phyloP scores from a whole-genome alignment of 176 grass and related monocot species.

The Paspalum notatum region DNA sequence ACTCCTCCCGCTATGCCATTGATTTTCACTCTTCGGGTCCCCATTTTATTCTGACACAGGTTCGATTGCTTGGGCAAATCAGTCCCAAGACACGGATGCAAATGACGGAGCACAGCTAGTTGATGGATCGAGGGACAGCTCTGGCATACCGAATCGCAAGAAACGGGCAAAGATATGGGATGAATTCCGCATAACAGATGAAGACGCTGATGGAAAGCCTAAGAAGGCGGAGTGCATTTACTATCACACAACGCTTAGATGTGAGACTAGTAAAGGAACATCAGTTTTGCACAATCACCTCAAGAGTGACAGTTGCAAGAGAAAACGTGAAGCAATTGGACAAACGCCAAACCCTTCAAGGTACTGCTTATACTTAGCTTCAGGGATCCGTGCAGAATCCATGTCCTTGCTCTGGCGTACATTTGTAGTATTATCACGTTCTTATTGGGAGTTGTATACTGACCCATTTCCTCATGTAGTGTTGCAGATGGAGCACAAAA shows the following conservation, averaged over 20 bases:
- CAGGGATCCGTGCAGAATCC: not conserved
- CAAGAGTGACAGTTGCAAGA: not conserved
- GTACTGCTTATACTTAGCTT: not conserved
- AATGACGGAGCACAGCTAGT: not conserved
- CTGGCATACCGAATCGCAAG: not conserved
- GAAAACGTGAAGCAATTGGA: not conserved
- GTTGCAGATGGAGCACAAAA: not conserved
- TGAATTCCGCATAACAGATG: not conserved
- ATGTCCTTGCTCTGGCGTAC: not conserved
- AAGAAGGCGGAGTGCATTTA: conserved; percentile 10
- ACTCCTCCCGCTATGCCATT: no score
- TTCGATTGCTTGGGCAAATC: not conserved
- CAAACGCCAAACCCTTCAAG: not conserved
- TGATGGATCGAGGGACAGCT: not conserved
- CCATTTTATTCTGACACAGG: not conserved
- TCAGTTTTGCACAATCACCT: conserved; percentile 20
- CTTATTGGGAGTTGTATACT: not conserved
- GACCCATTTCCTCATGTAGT: conserved; percentile 1
- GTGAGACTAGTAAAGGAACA: not conserved
- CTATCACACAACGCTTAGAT: not conserved
- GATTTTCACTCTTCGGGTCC: not conserved
- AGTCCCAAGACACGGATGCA: not conserved
- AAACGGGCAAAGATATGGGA: conserved; percentile 19
- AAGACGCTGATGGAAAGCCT: not conserved
- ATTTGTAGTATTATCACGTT: not conserved